These are phyloP conservation scores for Podospora pseudocomata DNA, from an alignment of 495 filamentous ascomycete genomes.

Conservation along the genomic window DNA sequence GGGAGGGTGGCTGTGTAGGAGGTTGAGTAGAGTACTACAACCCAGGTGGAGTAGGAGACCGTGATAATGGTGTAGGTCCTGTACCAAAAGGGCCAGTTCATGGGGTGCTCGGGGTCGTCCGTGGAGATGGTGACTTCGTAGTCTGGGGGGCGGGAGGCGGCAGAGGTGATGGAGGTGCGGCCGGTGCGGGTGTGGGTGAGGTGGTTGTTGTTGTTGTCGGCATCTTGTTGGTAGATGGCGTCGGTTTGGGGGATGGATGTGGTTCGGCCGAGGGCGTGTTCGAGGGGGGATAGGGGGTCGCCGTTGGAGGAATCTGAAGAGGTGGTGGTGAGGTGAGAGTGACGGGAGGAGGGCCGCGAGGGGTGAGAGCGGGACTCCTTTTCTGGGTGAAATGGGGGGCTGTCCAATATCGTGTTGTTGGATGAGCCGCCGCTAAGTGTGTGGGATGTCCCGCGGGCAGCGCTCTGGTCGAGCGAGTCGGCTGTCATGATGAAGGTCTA, in stretches of 20 bases:
- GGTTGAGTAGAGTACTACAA: constrained; percentile 81
- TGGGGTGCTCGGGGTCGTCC: constrained; percentile 66
- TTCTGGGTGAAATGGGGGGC: neutral
- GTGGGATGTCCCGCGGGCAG: neutral
- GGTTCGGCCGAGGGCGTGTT: constrained; percentile 27
- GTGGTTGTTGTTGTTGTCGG: constrained; percentile 11
- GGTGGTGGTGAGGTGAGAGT: constrained; percentile 16
- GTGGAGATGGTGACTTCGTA: constrained; percentile 74
- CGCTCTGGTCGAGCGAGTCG: neutral
- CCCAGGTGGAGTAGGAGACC: constrained; percentile 69
- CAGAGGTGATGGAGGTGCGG: constrained; percentile 54
- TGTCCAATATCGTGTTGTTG: neutral
- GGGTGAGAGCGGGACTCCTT: neutral
- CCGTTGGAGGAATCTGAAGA: constrained; percentile 25
- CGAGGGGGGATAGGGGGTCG: constrained; percentile 34
- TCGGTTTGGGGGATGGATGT: constrained; percentile 1
- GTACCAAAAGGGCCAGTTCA: constrained; percentile 67
- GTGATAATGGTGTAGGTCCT: constrained; percentile 58
- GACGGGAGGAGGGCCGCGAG: neutral
- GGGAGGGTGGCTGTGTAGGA: constrained; percentile 70
- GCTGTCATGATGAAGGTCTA: neutral
- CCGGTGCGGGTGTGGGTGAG: constrained; percentile 45
- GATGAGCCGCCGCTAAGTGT: neutral
- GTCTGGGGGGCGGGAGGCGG: constrained; percentile 57
- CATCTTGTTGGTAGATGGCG: neutral